These are phyloP conservation scores for Effrenium voratum DNA, from an alignment of 73 alveolate genomes.

Conservation along the genomic window DNA sequence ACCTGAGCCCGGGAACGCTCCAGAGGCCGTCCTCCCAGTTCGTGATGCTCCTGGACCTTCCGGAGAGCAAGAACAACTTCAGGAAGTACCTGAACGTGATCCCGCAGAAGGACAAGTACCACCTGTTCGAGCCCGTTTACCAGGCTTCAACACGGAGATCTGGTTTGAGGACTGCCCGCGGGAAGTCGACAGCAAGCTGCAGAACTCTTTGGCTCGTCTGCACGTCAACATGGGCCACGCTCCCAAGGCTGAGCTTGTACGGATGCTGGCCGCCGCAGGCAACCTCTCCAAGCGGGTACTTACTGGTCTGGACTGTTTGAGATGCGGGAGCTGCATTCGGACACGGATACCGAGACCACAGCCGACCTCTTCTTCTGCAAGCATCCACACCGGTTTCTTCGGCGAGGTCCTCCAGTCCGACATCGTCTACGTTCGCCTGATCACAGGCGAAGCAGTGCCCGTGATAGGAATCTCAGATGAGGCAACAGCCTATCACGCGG, in stretches of 20 bases:
- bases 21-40: too few relatives aligned
- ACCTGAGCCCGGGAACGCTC: background rate
- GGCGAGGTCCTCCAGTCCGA: slow-evolving; percentile 33
- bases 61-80: too few relatives aligned
- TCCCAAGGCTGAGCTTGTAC: background rate
- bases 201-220: background rate
- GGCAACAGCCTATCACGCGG: background rate
- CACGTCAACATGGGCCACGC: slow-evolving; percentile 5
- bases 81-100: too few relatives aligned
- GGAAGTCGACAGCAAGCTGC: background rate
- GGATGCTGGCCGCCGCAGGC: slow-evolving; percentile 1
- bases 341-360: background rate
- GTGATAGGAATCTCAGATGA: background rate
- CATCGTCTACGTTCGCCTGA: background rate
- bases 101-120: background rate
- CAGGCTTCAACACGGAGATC: background rate
- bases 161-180: background rate
- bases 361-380: background rate
- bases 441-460: background rate
- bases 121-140: background rate
- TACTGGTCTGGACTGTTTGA: background rate
- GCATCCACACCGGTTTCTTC: background rate
- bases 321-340: background rate
- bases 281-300: background rate
- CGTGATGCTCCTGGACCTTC: too few relatives aligned